phyloP scores from a whole-genome alignment of 495 filamentous ascomycete species.

The Penicillium simplicissimum region DNA sequence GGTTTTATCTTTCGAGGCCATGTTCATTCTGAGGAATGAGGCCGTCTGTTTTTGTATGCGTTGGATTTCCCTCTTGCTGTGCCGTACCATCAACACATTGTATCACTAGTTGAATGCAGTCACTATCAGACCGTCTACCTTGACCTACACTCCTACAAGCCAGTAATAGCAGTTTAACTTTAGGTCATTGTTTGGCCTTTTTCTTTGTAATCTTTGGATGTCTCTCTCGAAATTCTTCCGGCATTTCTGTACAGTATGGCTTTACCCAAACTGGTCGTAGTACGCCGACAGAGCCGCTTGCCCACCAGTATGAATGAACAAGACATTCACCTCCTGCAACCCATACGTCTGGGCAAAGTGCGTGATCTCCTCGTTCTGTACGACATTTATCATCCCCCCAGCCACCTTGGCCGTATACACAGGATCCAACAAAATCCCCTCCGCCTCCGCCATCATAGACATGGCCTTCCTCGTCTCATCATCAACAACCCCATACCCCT shows the following conservation, averaged over 20 bases:
- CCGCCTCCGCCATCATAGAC: constrained; percentile 29
- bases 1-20: constrained; percentile 21
- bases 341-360: constrained; percentile 7
- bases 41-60: constrained; percentile 14
- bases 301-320: constrained; percentile 47
- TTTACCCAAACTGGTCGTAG: constrained; percentile 23
- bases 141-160: neutral
- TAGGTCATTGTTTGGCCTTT: neutral
- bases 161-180: neutral
- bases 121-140: constrained; percentile 10
- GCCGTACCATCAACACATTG: constrained; percentile 15
- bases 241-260: neutral
- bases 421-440: constrained; percentile 38
- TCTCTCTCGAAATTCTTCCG: neutral
- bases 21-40: constrained; percentile 25
- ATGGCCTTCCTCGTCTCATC: constrained; percentile 23
- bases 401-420: constrained; percentile 44
- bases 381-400: constrained; percentile 35
- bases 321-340: constrained; percentile 30
- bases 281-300: constrained; percentile 41
- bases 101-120: constrained; percentile 34
- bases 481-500: constrained; percentile 39
- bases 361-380: constrained; percentile 24
- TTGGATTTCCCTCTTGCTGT: constrained; percentile 17
- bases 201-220: neutral